These are phyloP conservation scores for Colletotrichum phormii DNA, from an alignment of 2,329 filamentous ascomycete species.

Conservation along the genomic window DNA sequence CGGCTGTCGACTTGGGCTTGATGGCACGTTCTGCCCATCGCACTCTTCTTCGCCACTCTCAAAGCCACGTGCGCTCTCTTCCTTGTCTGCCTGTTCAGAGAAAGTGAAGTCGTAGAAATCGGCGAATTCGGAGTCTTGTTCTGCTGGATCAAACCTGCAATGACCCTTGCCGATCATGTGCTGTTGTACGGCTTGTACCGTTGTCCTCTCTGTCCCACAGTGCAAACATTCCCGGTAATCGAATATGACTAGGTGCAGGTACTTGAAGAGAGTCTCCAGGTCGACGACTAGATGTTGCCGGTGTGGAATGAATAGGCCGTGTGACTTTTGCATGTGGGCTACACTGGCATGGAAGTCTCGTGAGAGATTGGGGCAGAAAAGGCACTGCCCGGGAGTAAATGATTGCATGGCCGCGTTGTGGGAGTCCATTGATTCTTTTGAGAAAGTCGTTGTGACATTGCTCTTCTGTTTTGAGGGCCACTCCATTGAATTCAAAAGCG, in stretches of 20 bases:
- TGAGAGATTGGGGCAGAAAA: slow-evolving; percentile 54
- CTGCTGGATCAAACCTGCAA: slow-evolving; percentile 54
- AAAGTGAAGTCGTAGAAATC: slow-evolving; percentile 51
- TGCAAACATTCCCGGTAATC: slow-evolving; percentile 62
- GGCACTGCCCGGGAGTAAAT: slow-evolving; percentile 49
- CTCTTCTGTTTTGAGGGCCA: neutral
- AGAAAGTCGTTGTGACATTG: neutral
- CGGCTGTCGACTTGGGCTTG: slow-evolving; percentile 3
- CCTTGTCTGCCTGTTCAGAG: neutral
- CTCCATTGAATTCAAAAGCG: neutral
- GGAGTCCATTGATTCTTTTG: neutral
- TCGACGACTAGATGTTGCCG: slow-evolving; percentile 55
- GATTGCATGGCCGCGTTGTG: neutral
- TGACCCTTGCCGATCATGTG: slow-evolving; percentile 63
- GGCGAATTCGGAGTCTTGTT: slow-evolving; percentile 49
- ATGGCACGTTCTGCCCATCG: neutral
- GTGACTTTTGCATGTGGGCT: slow-evolving; percentile 59
- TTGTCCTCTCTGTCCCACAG: slow-evolving; percentile 57
- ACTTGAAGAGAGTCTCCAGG: slow-evolving; percentile 57
- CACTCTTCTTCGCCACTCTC: slow-evolving; percentile 9
- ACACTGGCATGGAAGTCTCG: slow-evolving; percentile 50
- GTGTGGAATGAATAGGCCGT: slow-evolving; percentile 58
- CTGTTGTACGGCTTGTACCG: slow-evolving; percentile 58
- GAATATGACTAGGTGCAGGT: slow-evolving; percentile 60
- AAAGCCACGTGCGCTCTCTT: slow-evolving; percentile 33